Evolutionary conservation across 306 rosid genomes (phyloP).

Genomic region (Corylus heterophylla): DNA sequence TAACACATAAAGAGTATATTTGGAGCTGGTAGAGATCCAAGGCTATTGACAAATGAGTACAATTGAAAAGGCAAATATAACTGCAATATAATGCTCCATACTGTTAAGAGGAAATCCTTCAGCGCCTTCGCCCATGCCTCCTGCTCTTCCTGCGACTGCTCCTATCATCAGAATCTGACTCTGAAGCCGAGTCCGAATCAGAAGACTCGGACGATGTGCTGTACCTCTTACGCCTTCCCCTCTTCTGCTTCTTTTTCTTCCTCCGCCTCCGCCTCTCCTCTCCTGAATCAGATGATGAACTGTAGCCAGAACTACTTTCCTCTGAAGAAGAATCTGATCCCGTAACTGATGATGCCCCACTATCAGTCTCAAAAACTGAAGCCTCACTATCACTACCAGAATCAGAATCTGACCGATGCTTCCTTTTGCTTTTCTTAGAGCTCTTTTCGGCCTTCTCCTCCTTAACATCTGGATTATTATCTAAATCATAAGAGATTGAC

Average conservation of each 20-base stretch:
- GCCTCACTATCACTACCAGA: slow-evolving; percentile 82
- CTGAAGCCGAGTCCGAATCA: slow-evolving; percentile 65
- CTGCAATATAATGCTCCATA: slow-evolving; percentile 9
- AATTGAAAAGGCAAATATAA: background rate
- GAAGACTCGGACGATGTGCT: slow-evolving; percentile 84
- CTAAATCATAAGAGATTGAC: slow-evolving; percentile 55
- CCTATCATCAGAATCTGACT: slow-evolving; percentile 76
- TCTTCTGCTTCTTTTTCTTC: slow-evolving; percentile 74
- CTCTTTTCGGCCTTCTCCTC: slow-evolving; percentile 48
- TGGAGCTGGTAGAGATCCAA: slow-evolving; percentile 9
- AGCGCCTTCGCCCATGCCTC: slow-evolving; percentile 61
- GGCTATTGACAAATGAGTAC: background rate
- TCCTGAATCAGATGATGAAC: slow-evolving; percentile 86
- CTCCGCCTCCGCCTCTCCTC: slow-evolving; percentile 65
- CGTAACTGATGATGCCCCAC: slow-evolving; percentile 71
- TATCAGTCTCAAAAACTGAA: slow-evolving; percentile 90
- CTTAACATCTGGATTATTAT: slow-evolving; percentile 37
- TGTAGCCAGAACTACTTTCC: slow-evolving; percentile 62
- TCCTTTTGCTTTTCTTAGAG: slow-evolving; percentile 73
- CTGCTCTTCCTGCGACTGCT: slow-evolving; percentile 63
- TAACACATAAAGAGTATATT: background rate
- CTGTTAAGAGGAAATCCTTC: slow-evolving; percentile 1
- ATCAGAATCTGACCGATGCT: slow-evolving; percentile 57
- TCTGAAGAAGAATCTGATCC: slow-evolving; percentile 80
- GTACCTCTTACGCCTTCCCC: slow-evolving; percentile 57